Base-by-base conservation (phyloP, 2,329 filamentous ascomycete genomes). In the Rhexocercosporidium sp. region DNA sequence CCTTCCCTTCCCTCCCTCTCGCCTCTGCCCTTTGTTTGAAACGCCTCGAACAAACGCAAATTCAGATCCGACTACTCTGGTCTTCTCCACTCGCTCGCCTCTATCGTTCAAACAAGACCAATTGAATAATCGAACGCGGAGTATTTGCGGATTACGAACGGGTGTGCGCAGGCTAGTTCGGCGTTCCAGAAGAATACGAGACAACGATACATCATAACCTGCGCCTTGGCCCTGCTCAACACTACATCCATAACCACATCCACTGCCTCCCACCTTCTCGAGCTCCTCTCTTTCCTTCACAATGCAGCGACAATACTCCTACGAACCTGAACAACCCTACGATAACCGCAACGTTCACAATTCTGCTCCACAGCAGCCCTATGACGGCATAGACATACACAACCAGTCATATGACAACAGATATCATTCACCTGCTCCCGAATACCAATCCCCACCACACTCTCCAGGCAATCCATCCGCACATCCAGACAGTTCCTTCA, bases 401-500 rank as follows among this genome's bases (percentile, higher is more conserved):
- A 29, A 51, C 61, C 22, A 47, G 44, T 25, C 49, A 54, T 64
- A 57, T 37, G 49, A 64, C 25, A 53, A 62, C 65, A 65, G 63
- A 59, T 66, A 67, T 57, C 18, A 59, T 16, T 37, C 62, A 47
- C 59, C 54, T n/a, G 44, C 59, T 22, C 60, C 53, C 20, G 54
- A 65, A 57, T 68, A 69, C 61, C 62, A 66, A 29, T 69, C 68
- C 41, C 65, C 64, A n/a, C 67, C 70, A 47, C 47, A 57, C 29
- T 53, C 65, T 54, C 51, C 60, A n/a, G 46, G 37, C 22, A 68
- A 66, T 62, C 71, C 70, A 16, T 64, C 70, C 22, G 66, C 72
- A 61, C 73, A 74, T 66, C 72, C 73, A n/a, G 70, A 74, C 20
- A 71, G 68, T 49, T 46, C 72, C 1, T 75, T 74, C 66, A 68